These are phyloP conservation scores for Linnemannia exigua DNA, from an alignment of 192 early-diverging fungal genomes.

Conservation along the genomic window DNA sequence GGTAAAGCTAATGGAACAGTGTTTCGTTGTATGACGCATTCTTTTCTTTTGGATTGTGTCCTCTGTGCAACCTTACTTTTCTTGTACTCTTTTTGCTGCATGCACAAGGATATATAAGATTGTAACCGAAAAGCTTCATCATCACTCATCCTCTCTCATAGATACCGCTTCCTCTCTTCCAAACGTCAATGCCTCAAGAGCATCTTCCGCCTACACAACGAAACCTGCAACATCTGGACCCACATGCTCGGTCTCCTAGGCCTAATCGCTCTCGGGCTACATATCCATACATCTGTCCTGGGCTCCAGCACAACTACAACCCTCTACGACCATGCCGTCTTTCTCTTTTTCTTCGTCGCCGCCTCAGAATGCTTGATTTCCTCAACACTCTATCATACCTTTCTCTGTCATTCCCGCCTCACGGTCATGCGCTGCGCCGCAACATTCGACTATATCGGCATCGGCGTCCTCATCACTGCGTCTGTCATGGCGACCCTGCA, in stretches of 20 bases:
- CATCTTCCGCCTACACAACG: constrained; percentile 73
- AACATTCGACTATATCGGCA: constrained; percentile 72
- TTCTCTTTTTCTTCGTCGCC: constrained; percentile 61
- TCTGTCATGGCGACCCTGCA: constrained; percentile 65
- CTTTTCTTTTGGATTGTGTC: not conserved
- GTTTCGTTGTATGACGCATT: not conserved
- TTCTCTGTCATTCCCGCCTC: constrained; percentile 62
- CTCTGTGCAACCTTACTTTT: not conserved
- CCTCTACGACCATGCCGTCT: constrained; percentile 44
- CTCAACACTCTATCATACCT: constrained; percentile 69
- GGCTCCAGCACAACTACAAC: not conserved
- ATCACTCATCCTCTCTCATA: not conserved
- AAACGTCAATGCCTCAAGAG: constrained; percentile 61
- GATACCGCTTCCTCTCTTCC: constrained; percentile 65
- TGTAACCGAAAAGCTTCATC: not conserved
- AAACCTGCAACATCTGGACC: constrained; percentile 75
- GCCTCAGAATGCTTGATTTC: constrained; percentile 68
- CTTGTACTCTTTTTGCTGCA: not conserved
- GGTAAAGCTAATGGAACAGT: not conserved
- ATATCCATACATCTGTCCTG: constrained; percentile 44
- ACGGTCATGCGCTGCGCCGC: constrained; percentile 65
- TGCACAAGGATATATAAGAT: not conserved
- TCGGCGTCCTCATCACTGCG: constrained; percentile 68
- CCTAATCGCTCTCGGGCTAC: constrained; percentile 60
- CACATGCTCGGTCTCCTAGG: constrained; percentile 67